These are phyloP conservation scores for Tylopilus subfusipes DNA, from an alignment of 768 basidiomycete species.

Conservation along the genomic window DNA sequence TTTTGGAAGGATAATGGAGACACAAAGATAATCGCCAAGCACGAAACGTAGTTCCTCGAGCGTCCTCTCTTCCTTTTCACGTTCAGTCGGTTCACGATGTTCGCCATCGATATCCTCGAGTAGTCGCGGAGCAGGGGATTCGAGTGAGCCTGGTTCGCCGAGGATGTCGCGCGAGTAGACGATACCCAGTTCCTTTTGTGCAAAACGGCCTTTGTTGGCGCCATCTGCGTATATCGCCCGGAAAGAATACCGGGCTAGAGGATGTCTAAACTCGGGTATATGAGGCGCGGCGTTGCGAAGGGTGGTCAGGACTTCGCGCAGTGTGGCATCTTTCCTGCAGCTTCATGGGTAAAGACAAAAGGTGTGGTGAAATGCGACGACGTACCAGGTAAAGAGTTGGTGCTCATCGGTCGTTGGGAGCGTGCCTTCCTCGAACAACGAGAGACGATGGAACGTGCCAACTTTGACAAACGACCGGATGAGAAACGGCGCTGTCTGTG, in stretches of 20 bases:
- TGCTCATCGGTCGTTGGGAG: conserved; percentile 79
- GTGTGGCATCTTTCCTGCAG: conserved; percentile 75
- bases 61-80: conserved; percentile 62
- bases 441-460: conserved; percentile 69
- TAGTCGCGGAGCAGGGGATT: conserved; percentile 55
- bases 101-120: conserved; percentile 46
- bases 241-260: conserved; percentile 79
- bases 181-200: conserved; percentile 75
- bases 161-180: conserved; percentile 84
- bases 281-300: conserved; percentile 69
- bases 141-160: conserved; percentile 68
- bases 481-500: conserved; percentile 75
- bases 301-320: conserved; percentile 74
- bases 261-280: conserved; percentile 71
- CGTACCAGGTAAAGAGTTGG: conserved; percentile 77
- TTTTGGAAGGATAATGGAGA: conserved; percentile 76
- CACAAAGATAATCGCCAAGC: conserved; percentile 74
- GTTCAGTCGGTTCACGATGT: conserved; percentile 35
- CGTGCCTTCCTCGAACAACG: conserved; percentile 73
- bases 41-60: conserved; percentile 78
- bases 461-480: conserved; percentile 82
- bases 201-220: conserved; percentile 64
- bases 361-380: not conserved
- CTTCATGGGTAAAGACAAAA: not conserved
- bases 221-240: conserved; percentile 76